Conservation (phyloP, 805 yeast genomes). For the Metschnikowia orientalis region DNA sequence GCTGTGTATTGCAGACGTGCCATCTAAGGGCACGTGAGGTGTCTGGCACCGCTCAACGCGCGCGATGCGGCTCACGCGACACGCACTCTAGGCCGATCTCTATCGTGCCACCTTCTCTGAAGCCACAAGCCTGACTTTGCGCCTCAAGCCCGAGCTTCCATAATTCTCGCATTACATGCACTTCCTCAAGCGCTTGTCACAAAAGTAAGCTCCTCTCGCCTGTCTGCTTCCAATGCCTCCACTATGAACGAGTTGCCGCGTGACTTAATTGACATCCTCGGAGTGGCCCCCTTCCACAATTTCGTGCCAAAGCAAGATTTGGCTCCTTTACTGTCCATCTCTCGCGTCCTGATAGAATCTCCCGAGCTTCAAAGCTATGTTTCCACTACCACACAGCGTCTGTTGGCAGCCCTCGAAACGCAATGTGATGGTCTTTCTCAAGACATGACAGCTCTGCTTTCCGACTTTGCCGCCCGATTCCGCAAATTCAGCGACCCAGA, state of each 20-base stretch:
- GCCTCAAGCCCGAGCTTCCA: too few relatives aligned
- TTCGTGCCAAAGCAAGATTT: slow-evolving; percentile 17
- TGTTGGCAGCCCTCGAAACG: slow-evolving; percentile 4
- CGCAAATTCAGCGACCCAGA: slow-evolving; percentile 21
- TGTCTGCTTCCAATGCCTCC: too few relatives aligned
- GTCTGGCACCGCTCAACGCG: too few relatives aligned
- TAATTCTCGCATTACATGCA: too few relatives aligned
- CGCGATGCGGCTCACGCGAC: too few relatives aligned
- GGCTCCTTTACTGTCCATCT: slow-evolving; percentile 14
- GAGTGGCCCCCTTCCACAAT: slow-evolving; percentile 13
- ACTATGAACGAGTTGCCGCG: slow-evolving; percentile 5
- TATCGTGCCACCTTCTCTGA: too few relatives aligned
- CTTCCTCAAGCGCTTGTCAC: too few relatives aligned
- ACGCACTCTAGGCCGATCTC: too few relatives aligned
- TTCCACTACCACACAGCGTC: slow-evolving; percentile 4
- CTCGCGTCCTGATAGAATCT: slow-evolving; percentile 9
- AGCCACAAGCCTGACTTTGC: too few relatives aligned
- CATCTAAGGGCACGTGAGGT: too few relatives aligned
- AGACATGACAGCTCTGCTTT: slow-evolving; percentile 10
- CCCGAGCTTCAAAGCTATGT: slow-evolving; percentile 7
- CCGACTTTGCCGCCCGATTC: slow-evolving; percentile 20
- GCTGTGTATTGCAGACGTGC: too few relatives aligned
- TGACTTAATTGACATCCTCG: slow-evolving; percentile 13
- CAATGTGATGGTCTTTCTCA: slow-evolving; percentile 13
- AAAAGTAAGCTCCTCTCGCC: too few relatives aligned